A percentile compares a stretch with the other conserved stretches of the same genome.
phyloP scores from a whole-genome alignment of 805 yeast species.

The Spathaspora passalidarum region DNA sequence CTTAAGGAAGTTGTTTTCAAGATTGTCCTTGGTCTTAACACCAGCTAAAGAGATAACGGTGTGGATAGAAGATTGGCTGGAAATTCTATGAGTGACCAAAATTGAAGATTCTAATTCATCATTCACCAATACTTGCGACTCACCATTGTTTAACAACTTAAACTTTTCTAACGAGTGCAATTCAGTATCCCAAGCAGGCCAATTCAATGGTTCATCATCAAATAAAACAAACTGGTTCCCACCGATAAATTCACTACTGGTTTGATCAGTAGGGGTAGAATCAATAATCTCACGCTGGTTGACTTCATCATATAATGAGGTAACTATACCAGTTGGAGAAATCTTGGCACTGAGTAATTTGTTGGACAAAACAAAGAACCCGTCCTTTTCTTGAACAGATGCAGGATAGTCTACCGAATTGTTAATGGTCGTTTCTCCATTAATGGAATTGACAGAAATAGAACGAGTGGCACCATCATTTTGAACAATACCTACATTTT shows the following conservation, averaged over 20 bases:
- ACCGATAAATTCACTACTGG: slow-evolving; percentile 37
- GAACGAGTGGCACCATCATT: slow-evolving; percentile 10
- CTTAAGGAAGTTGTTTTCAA: slow-evolving; percentile 36
- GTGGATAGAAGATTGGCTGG: slow-evolving; percentile 54
- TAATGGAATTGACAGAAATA: slow-evolving; percentile 20
- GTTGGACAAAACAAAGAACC: slow-evolving; percentile 53
- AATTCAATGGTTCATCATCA: slow-evolving; percentile 86
- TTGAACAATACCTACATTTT: slow-evolving; percentile 9
- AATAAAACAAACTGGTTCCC: slow-evolving; percentile 82
- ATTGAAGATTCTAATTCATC: slow-evolving; percentile 65
- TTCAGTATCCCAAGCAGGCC: slow-evolving; percentile 99
- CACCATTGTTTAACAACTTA: slow-evolving; percentile 41
- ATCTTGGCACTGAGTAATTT: slow-evolving; percentile 57
- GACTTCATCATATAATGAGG: slow-evolving; percentile 59
- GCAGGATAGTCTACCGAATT: slow-evolving; percentile 41
- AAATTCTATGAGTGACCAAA: slow-evolving; percentile 57
- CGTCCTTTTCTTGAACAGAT: slow-evolving; percentile 40
- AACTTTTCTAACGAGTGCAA: slow-evolving; percentile 77
- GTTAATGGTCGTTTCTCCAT: slow-evolving; percentile 17
- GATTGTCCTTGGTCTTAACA: slow-evolving; percentile 42
- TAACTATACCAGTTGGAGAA: slow-evolving; percentile 49
- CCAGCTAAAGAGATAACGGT: slow-evolving; percentile 73
- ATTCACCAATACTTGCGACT: slow-evolving; percentile 38
- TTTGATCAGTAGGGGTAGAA: slow-evolving; percentile 48
- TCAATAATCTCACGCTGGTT: slow-evolving; percentile 66